Percentiles rank a stretch among this genome's conserved stretches.
Evolutionary conservation across 257 asterid genomes (phyloP).

Genomic region (Nemophila menziesii): DNA sequence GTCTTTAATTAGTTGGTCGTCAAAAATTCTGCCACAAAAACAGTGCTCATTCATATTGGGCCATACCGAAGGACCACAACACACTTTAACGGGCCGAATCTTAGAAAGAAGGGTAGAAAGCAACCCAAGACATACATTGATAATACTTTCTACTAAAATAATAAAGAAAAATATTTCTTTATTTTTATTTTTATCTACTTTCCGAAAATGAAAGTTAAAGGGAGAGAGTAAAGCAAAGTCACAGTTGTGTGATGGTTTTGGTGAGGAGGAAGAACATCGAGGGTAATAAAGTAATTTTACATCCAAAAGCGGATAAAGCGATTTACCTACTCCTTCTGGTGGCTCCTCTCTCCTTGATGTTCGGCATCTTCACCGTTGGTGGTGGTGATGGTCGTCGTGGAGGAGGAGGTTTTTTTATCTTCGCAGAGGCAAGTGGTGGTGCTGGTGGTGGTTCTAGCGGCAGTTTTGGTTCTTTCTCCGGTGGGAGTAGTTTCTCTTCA

Average conservation of each 20-base stretch:
- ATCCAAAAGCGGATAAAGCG: slow-evolving; percentile 10
- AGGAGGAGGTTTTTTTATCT: slow-evolving; percentile 21
- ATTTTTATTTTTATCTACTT: too few species aligned
- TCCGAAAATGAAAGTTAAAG: neutral
- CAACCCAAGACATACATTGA: neutral
- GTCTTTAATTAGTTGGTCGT: neutral
- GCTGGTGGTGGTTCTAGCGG: slow-evolving; percentile 32
- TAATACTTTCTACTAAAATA: too few species aligned
- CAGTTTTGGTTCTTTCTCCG: slow-evolving; percentile 11
- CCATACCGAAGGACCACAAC: neutral
- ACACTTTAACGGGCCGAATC: neutral
- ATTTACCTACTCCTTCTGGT: slow-evolving; percentile 8
- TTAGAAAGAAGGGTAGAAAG: too few species aligned
- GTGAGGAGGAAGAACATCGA: slow-evolving; percentile 9
- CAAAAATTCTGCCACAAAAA: neutral
- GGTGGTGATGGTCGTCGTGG: slow-evolving; percentile 40
- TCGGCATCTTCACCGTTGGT: slow-evolving; percentile 40
- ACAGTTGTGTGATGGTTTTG: slow-evolving; percentile 36
- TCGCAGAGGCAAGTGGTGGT: slow-evolving; percentile 35
- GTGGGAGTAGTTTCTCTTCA: slow-evolving; percentile 14
- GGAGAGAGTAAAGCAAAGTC: slow-evolving; percentile 1
- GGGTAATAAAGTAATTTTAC: slow-evolving; percentile 17
- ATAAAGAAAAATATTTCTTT: too few species aligned
- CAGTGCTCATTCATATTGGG: too few species aligned
- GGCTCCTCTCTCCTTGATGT: slow-evolving; percentile 26